Percentiles rank a stretch among this genome's conserved stretches.
Evolutionary conservation across 2,329 filamentous ascomycete genomes (phyloP).

Genomic region (Sporothrix pseudoabietina): DNA sequence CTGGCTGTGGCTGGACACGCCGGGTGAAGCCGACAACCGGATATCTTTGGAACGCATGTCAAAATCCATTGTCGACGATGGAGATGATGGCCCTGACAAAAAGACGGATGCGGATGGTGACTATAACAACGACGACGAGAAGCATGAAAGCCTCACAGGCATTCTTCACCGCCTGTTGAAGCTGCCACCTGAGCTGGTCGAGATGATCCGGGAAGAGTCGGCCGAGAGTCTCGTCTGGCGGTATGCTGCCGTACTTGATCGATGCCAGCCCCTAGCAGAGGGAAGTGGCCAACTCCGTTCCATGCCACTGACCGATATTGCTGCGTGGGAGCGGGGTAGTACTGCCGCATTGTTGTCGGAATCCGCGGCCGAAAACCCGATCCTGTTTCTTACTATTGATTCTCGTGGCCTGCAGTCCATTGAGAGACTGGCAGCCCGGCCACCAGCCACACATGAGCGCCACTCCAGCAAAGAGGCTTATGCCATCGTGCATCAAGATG

Average conservation of each 20-base stretch:
- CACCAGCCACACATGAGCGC: not conserved
- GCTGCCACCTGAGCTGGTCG: conserved; percentile 16
- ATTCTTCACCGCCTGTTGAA: not conserved
- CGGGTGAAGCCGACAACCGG: not conserved
- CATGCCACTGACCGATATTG: not conserved
- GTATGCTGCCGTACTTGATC: not conserved
- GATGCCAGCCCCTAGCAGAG: not conserved
- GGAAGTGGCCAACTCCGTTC: not conserved
- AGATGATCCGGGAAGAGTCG: conserved; percentile 4
- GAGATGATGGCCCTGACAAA: no score
- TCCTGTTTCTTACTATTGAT: conserved; percentile 3
- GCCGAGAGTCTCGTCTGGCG: conserved; percentile 20
- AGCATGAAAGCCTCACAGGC: not conserved
- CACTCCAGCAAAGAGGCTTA: not conserved
- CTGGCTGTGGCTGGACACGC: conserved; percentile 14
- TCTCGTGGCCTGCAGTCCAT: not conserved
- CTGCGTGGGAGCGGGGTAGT: conserved; percentile 20
- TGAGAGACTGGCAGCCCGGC: not conserved
- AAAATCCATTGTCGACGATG: not conserved
- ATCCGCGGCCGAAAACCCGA: not conserved
- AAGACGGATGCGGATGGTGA: not conserved
- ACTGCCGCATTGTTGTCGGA: not conserved
- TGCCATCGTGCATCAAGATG: not conserved
- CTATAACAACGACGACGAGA: no score
- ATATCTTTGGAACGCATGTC: not conserved